Conservation (phyloP, 1,284 basidiomycete species). For the Austroboletus rostrupii region DNA sequence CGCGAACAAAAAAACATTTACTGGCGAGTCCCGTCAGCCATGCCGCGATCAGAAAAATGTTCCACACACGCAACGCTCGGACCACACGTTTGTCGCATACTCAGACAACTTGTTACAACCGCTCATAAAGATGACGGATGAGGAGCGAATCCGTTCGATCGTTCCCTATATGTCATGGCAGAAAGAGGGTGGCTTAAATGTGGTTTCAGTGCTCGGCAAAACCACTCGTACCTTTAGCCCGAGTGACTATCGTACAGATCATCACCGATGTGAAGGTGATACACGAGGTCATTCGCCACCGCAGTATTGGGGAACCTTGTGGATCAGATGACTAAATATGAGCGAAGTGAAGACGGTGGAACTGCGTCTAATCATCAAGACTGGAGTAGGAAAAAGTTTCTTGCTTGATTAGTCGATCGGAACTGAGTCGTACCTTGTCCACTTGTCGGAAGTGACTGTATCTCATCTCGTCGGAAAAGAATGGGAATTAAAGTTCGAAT, state of each 20-base stretch:
- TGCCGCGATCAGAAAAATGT: conserved; percentile 10
- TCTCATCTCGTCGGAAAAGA: conserved; percentile 16
- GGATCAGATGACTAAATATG: conserved; percentile 14
- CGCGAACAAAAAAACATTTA: conserved; percentile 3
- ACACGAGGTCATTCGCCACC: conserved; percentile 23
- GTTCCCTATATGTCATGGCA: conserved; percentile 9
- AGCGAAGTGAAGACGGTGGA: conserved; percentile 15
- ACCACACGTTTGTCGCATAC: conserved; percentile 17
- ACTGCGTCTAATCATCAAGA: conserved; percentile 12
- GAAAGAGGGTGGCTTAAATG: conserved; percentile 15
- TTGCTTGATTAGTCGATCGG: conserved; percentile 14
- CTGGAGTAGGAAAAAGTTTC: conserved; percentile 21
- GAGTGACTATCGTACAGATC: conserved; percentile 14
- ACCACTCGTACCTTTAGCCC: conserved; percentile 14
- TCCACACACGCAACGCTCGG: conserved; percentile 10
- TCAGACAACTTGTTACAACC: conserved; percentile 8
- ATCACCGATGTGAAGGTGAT: conserved; percentile 22
- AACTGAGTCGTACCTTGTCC: conserved; percentile 11
- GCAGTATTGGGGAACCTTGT: conserved; percentile 8
- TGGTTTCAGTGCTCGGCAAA: conserved; percentile 20
- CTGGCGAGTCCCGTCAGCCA: background rate
- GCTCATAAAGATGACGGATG: conserved; percentile 4
- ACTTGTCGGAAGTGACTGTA: conserved; percentile 12
- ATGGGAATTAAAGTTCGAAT: conserved; percentile 15
- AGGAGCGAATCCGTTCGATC: conserved; percentile 9